Base-by-base conservation (phyloP, 164 flowering plant genomes). In the Saururus chinensis region DNA sequence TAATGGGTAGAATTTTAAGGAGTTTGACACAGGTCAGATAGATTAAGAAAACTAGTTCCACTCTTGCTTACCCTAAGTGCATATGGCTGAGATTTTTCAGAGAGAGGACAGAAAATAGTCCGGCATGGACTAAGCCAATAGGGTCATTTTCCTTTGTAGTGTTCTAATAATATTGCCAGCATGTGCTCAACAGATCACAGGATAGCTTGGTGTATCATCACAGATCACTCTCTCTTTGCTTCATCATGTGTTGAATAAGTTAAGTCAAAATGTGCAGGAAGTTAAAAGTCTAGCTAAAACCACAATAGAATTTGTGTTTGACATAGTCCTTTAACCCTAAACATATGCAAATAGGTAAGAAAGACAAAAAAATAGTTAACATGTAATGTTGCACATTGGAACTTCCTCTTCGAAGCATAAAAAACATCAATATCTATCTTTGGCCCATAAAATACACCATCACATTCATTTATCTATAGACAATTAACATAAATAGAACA, bases 121-220 rank as follows among this genome's bases (percentile, higher is more conserved):
- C 91, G 99, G n/a, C 96, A 86, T 25, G 99, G 99, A 75, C 99
- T 95, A 22, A 95, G 91, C 99, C 99, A 95, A 72, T 91, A 89
- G 4, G 99, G 99, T 98, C 97, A 91, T 70, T 91, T 95, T 23
- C 99, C 99, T 73, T 95, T 95, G 64, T 84, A 91, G 68, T 95
- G 97, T 76, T 95, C 99, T 77, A 95, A 74, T 49, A 95, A 82
- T 66, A 89, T 91, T 24, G 97, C 99, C 79, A 95, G 81, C 97
- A 95, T 95, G 4, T 96, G 86, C 71, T 95, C 99, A 70, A 91
- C 98, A 48, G 97, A 91, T 22, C 99, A 97, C 45, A 95, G 77
- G 64, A 91, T 77, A 3, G 99, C 99, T 66, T 97, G 79, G 75
- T 95, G 99, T 57, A 95, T 87, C 93, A 95, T 95, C 20, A 95